Percentiles rank a stretch among this genome's conserved stretches.
phyloP scores from a whole-genome alignment of 176 grass and related monocot species.

The Aegilops speltoides region DNA sequence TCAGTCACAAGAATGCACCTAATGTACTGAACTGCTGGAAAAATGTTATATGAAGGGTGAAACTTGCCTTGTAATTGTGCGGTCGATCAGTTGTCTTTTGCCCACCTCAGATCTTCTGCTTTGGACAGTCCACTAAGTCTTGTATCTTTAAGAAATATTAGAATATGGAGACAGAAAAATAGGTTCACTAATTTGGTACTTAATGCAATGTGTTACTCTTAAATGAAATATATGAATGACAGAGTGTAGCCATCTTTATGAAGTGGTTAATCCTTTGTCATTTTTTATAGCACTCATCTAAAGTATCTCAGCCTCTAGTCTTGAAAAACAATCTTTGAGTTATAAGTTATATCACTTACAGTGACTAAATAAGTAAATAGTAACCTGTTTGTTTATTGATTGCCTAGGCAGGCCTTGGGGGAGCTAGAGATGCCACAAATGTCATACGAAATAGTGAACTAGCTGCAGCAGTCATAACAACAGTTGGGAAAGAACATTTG shows the following conservation, averaged over 20 bases:
- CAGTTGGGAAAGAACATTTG: conserved; percentile 84
- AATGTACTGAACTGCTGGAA: not conserved
- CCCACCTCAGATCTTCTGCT: not conserved
- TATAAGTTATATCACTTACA: not conserved
- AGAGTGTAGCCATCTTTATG: not conserved
- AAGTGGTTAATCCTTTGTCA: not conserved
- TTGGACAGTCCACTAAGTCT: not conserved
- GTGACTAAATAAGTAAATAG: not conserved
- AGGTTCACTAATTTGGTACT: not conserved
- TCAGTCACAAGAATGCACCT: conserved; percentile 7
- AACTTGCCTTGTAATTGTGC: not conserved
- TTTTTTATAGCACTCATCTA: conserved; percentile 1
- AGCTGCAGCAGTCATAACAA: conserved; percentile 79
- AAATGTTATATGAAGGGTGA: not conserved
- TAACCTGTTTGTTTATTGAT: conserved; percentile 7
- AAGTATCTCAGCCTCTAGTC: not conserved
- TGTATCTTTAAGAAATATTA: not conserved
- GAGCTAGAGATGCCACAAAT: conserved; percentile 98
- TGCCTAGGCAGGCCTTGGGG: conserved; percentile 86
- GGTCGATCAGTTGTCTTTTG: not conserved
- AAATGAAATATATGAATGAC: not conserved
- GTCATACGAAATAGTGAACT: conserved; percentile 75
- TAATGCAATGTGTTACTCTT: not conserved
- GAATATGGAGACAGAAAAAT: not conserved
- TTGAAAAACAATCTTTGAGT: not conserved